A percentile compares a stretch with the other conserved stretches of the same genome.
These are phyloP conservation scores for Lichina pygmaea DNA, from an alignment of 495 filamentous ascomycete species.

Conservation along the genomic window DNA sequence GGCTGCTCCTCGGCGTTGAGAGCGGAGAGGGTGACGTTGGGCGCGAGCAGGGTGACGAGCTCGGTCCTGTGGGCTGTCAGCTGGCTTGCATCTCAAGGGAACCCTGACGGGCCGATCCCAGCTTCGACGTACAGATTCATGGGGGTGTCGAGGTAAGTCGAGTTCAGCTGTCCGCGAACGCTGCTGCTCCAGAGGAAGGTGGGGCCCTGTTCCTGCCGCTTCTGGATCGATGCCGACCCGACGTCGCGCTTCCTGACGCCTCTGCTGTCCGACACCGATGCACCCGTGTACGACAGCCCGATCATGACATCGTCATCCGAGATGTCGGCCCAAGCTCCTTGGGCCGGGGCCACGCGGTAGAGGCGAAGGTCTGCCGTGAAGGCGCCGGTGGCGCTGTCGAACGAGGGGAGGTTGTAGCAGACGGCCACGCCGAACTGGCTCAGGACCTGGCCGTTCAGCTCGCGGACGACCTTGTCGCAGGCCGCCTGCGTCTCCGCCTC, in stretches of 20 bases:
- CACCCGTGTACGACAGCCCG: constrained; percentile 28
- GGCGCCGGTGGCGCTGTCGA: constrained; percentile 31
- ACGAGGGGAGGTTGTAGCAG: constrained; percentile 46
- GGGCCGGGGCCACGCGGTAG: constrained; percentile 30
- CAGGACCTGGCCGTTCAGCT: constrained; percentile 18
- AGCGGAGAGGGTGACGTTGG: constrained; percentile 11
- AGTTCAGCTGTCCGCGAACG: background rate
- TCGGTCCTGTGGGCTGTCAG: background rate
- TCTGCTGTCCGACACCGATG: constrained; percentile 18
- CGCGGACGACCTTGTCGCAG: constrained; percentile 19
- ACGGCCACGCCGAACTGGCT: constrained; percentile 50
- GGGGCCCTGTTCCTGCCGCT: background rate
- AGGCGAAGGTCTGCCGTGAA: constrained; percentile 48
- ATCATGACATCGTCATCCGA: constrained; percentile 25
- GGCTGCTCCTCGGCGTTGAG: constrained; percentile 14
- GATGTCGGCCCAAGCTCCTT: constrained; percentile 28
- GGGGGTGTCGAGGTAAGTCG: background rate
- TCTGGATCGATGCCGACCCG: background rate
- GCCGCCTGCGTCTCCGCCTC: constrained; percentile 22
- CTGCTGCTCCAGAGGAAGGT: background rate
- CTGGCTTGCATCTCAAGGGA: no score
- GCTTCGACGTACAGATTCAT: background rate
- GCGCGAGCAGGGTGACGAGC: background rate
- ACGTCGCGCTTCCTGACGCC: background rate
- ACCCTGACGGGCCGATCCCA: no score